Evolutionary conservation across 768 basidiomycete species (phyloP).

Genomic region (Suillus clintonianus): DNA sequence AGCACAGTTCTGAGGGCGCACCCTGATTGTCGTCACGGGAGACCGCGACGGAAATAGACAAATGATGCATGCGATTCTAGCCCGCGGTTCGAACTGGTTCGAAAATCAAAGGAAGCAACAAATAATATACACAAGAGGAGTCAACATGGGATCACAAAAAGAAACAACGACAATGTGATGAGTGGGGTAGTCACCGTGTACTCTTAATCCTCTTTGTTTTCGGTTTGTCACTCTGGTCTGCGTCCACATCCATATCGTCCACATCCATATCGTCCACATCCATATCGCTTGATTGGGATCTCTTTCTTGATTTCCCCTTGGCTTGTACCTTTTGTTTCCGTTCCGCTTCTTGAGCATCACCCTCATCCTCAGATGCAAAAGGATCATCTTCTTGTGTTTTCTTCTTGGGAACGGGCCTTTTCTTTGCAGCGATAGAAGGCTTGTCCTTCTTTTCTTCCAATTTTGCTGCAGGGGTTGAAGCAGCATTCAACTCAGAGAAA

Average conservation of each 20-base stretch:
- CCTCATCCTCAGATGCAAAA: slow-evolving; percentile 57
- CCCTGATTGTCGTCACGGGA: slow-evolving; percentile 1
- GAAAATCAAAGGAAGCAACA: neutral
- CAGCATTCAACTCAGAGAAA: slow-evolving; percentile 47
- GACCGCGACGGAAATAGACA: neutral
- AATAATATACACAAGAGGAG: neutral
- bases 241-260: neutral
- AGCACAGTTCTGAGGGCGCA: neutral
- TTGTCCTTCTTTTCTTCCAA: slow-evolving; percentile 19
- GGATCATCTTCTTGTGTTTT: slow-evolving; percentile 47
- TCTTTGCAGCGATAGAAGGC: slow-evolving; percentile 26
- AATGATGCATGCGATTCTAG: no score
- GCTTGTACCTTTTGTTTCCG: neutral
- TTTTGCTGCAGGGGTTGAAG: slow-evolving; percentile 19
- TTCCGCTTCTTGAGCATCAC: slow-evolving; percentile 6
- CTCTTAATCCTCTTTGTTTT: slow-evolving; percentile 1
- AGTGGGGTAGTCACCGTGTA: neutral
- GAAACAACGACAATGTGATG: neutral
- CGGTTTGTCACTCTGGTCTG: neutral
- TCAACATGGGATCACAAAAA: neutral
- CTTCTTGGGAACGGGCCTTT: slow-evolving; percentile 51
- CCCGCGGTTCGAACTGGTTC: neutral
- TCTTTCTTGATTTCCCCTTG: neutral
- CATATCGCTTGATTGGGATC: neutral
- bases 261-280: neutral